Conservation (phyloP, 805 yeast genomes). For the Candida nonsorbophila region DNA sequence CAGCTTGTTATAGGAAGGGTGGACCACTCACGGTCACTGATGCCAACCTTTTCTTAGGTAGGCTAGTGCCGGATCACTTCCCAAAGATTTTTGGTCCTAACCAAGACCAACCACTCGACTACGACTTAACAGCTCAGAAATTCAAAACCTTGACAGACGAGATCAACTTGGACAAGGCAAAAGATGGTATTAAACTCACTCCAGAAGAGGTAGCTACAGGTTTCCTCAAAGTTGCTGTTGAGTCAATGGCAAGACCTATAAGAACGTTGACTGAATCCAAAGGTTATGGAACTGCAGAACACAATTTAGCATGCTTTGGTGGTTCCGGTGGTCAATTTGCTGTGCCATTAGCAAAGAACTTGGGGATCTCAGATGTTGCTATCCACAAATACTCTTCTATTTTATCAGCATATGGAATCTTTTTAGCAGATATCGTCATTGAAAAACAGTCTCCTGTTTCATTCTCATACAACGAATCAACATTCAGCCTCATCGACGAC, state of each 20-base stretch:
- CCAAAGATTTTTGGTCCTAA: slow-evolving; percentile 36
- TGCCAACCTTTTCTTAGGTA: slow-evolving; percentile 31
- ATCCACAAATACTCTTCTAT: slow-evolving; percentile 30
- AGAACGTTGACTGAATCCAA: slow-evolving; percentile 31
- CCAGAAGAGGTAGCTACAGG: slow-evolving; percentile 30
- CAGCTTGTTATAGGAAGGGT: slow-evolving; percentile 35
- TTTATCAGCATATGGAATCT: slow-evolving; percentile 29
- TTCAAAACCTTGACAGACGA: slow-evolving; percentile 42
- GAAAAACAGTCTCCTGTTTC: slow-evolving; percentile 33
- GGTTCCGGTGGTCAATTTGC: slow-evolving; percentile 35
- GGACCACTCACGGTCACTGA: slow-evolving; percentile 37
- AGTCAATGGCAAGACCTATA: slow-evolving; percentile 30
- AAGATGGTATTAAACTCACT: slow-evolving; percentile 13
- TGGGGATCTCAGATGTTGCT: slow-evolving; percentile 22
- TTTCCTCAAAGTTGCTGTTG: slow-evolving; percentile 28
- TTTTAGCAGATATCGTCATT: slow-evolving; percentile 27
- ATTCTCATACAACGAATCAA: slow-evolving; percentile 13
- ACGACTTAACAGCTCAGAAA: slow-evolving; percentile 42
- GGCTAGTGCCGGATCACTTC: slow-evolving; percentile 29
- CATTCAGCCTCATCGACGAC: slow-evolving; percentile 32
- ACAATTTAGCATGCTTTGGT: slow-evolving; percentile 29
- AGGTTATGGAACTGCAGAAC: slow-evolving; percentile 24
- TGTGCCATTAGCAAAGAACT: slow-evolving; percentile 21
- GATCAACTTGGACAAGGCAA: slow-evolving; percentile 35
- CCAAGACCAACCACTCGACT: slow-evolving; percentile 27